phyloP scores from a whole-genome alignment of 1,139 yeast species.

The Debaryomyces fabryi region DNA sequence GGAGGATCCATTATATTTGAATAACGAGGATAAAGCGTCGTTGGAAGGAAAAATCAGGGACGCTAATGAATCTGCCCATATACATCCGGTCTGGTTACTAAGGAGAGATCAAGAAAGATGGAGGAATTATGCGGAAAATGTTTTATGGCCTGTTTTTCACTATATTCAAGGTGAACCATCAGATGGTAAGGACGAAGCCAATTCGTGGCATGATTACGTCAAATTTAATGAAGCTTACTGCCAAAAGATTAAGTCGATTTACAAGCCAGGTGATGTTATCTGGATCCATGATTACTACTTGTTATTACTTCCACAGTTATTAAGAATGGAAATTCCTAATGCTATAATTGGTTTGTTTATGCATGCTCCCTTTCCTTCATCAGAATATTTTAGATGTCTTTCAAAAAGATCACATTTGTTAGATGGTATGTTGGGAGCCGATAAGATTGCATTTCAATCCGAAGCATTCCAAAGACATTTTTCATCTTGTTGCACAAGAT shows the following conservation, averaged over 20 bases:
- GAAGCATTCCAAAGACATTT: conserved; percentile 88
- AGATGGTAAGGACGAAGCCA: conserved; percentile 70
- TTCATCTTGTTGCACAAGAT: conserved; percentile 82
- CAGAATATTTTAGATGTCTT: conserved; percentile 90
- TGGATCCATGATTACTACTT: conserved; percentile 96
- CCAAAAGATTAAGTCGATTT: conserved; percentile 69
- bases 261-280: conserved; percentile 87
- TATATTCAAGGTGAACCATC: conserved; percentile 73
- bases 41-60: conserved; percentile 48
- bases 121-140: conserved; percentile 87
- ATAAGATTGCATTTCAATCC: conserved; percentile 83
- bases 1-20: conserved; percentile 65
- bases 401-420: conserved; percentile 80
- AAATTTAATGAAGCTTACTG: conserved; percentile 89
- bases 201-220: conserved; percentile 92
- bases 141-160: conserved; percentile 93
- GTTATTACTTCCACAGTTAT: conserved; percentile 78
- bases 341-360: conserved; percentile 82
- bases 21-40: conserved; percentile 54
- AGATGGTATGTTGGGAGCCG: conserved; percentile 91
- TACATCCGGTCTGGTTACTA: conserved; percentile 86
- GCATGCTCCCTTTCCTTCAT: conserved; percentile 92
- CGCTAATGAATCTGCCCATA: conserved; percentile 50
- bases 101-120: conserved; percentile 76
- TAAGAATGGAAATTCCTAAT: conserved; percentile 79